These are phyloP conservation scores for Begonia fuchsioides DNA, from an alignment of 306 rosid species.

Conservation along the genomic window DNA sequence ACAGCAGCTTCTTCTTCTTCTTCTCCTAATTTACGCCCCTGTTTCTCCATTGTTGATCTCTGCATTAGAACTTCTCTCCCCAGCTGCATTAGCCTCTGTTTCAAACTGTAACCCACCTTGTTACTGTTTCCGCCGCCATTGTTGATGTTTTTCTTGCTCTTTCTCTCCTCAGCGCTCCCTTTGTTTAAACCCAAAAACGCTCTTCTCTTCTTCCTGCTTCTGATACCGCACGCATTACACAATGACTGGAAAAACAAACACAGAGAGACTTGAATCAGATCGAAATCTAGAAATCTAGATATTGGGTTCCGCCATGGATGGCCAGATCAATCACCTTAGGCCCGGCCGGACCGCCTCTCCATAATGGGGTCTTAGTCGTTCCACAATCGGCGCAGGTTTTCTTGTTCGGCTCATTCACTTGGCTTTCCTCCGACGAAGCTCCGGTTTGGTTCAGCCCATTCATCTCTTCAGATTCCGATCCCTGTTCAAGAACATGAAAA, in stretches of 20 bases:
- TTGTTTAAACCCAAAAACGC: conserved; percentile 61
- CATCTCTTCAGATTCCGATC: conserved; percentile 59
- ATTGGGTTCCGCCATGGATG: neutral
- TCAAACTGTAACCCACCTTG: conserved; percentile 38
- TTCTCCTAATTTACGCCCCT: conserved; percentile 60
- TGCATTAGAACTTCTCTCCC: conserved; percentile 78
- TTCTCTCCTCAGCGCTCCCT: conserved; percentile 35
- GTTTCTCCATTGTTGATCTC: conserved; percentile 54
- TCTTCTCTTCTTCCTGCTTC: conserved; percentile 91
- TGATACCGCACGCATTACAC: conserved; percentile 95
- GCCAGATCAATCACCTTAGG: conserved; percentile 46
- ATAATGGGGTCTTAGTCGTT: conserved; percentile 77
- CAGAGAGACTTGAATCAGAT: conserved; percentile 4
- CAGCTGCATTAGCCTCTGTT: conserved; percentile 41
- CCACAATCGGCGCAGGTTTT: conserved; percentile 94
- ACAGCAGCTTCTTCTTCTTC: conserved; percentile 97
- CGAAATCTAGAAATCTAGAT: neutral
- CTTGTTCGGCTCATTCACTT: conserved; percentile 33
- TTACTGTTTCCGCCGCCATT: conserved; percentile 4
- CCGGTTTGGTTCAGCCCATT: conserved; percentile 27
- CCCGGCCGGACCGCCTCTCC: conserved; percentile 97
- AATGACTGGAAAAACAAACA: conserved; percentile 49
- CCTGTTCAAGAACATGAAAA: conserved; percentile 27
- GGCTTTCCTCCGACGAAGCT: conserved; percentile 35
- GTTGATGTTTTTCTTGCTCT: conserved; percentile 20